Conservation (phyloP, 768 basidiomycete genomes). For the Suillus decipiens region DNA sequence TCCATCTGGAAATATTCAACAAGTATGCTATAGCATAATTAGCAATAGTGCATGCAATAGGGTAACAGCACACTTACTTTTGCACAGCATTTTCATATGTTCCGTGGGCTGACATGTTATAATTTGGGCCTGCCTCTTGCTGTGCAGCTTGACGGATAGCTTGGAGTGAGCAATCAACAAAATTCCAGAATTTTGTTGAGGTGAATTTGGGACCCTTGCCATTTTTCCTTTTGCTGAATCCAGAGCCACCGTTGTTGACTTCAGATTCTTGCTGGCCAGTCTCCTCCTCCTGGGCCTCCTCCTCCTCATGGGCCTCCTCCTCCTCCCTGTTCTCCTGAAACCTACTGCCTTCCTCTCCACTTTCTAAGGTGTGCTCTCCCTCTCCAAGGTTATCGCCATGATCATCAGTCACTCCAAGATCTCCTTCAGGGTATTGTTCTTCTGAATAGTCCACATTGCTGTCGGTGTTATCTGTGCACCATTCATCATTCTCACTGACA, state of each 20-base stretch:
- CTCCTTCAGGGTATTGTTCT: background rate
- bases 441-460: background rate
- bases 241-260: background rate
- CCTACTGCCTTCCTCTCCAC: background rate
- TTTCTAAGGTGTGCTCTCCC: background rate
- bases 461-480: background rate
- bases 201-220: background rate
- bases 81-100: too few relatives aligned
- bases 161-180: too few relatives aligned
- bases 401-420: background rate
- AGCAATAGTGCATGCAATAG: too few relatives aligned
- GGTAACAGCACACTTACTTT: too few relatives aligned
- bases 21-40: too few relatives aligned
- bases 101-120: too few relatives aligned
- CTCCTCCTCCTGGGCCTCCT: background rate
- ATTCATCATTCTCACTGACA: background rate
- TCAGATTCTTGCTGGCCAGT: background rate
- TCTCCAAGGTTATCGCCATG: background rate
- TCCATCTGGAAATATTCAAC: too few relatives aligned
- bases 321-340: background rate
- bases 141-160: too few relatives aligned
- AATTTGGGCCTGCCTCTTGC: too few relatives aligned
- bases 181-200: background rate
- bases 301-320: background rate
- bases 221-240: background rate